A percentile compares a stretch with the other conserved stretches of the same genome.
phyloP scores from a whole-genome alignment of 23 red algal species.

The Agarophyton chilense region DNA sequence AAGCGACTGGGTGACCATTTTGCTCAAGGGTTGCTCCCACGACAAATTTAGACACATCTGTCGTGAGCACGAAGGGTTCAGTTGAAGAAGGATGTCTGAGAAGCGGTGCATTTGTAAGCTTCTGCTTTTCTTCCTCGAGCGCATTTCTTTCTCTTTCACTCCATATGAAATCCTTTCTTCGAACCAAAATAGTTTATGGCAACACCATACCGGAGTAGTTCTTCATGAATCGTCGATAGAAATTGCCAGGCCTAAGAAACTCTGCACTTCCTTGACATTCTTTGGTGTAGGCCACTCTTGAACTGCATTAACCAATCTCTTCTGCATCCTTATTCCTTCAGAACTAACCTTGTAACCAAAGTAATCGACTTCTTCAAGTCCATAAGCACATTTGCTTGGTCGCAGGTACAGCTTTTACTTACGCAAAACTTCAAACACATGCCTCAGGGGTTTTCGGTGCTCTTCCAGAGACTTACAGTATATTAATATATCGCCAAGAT shows the following conservation, averaged over 20 bases:
- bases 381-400: not conserved
- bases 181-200: not conserved
- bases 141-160: not conserved
- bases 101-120: not conserved
- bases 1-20: conserved; percentile 5
- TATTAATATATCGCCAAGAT: conserved; percentile 5
- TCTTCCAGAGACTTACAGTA: conserved; percentile 33
- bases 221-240: conserved; percentile 8
- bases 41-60: conserved; percentile 14
- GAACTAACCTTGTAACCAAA: not conserved
- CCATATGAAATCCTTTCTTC: not conserved
- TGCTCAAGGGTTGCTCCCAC: conserved; percentile 7
- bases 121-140: not conserved
- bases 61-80: not conserved
- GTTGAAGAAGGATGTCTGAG: not conserved
- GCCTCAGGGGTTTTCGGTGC: not conserved
- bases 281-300: conserved; percentile 1
- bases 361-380: conserved; percentile 1
- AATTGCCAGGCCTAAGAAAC: conserved; percentile 13
- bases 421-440: not conserved
- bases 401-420: not conserved
- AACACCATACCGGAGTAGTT: not conserved
- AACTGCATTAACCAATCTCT: not conserved
- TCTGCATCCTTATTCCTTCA: not conserved
- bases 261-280: not conserved